Percentiles rank a stretch among this genome's conserved stretches.
Conservation (phyloP, 306 rosid genomes). For the Albizia julibrissin region DNA sequence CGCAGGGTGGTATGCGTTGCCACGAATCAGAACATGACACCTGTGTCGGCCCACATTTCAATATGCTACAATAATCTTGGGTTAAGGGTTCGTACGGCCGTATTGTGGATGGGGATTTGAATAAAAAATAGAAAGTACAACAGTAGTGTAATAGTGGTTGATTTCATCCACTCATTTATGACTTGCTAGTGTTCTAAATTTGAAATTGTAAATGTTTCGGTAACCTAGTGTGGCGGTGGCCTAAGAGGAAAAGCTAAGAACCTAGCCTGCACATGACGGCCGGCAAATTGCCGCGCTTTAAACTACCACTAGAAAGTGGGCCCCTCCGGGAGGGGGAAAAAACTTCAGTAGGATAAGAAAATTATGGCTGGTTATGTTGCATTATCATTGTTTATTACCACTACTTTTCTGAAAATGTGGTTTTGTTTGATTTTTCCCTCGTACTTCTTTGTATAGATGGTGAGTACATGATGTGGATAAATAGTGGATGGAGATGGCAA, state of each 20-base stretch:
- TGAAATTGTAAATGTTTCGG: not conserved
- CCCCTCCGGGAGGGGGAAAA: not conserved
- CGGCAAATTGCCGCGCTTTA: conserved; percentile 18
- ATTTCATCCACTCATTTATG: not conserved
- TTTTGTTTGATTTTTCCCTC: not conserved
- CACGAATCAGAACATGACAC: conserved; percentile 21
- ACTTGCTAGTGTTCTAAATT: not conserved
- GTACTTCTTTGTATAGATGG: not conserved
- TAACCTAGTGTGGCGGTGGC: not conserved
- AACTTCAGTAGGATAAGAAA: not conserved
- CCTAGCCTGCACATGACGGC: not conserved
- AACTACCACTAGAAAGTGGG: not conserved
- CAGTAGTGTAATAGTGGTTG: not conserved
- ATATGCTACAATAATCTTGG: no score
- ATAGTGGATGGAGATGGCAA: not conserved
- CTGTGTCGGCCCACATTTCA: conserved; percentile 19
- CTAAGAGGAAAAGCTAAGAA: not conserved
- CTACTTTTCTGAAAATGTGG: no score
- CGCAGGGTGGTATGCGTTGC: not conserved
- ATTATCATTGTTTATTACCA: no score
- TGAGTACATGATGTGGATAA: not conserved
- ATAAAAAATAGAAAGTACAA: not conserved
- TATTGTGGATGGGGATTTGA: not conserved
- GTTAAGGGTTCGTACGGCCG: not conserved
- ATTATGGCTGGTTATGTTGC: not conserved